Conservation (phyloP, 352 stramenopile genomes). For the Pythium utonaiense region DNA sequence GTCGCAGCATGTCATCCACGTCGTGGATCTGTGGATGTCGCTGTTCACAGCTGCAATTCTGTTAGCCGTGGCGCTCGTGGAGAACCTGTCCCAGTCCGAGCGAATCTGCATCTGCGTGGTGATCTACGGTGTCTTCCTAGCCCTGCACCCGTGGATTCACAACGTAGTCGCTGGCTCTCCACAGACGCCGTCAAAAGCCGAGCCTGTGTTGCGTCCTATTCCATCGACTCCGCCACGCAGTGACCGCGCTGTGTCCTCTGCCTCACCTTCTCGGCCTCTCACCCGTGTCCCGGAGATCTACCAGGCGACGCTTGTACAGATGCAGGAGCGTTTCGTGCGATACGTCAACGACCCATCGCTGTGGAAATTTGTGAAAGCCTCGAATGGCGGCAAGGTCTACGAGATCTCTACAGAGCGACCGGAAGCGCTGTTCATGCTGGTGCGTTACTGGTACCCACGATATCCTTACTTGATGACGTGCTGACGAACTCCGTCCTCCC, state of each 20-base stretch:
- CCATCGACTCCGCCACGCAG: not conserved
- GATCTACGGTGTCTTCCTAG: slow-evolving; percentile 51
- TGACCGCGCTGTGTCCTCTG: not conserved
- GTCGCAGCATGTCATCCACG: slow-evolving; percentile 21
- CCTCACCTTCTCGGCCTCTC: not conserved
- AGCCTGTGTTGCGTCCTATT: not conserved
- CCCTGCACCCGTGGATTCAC: slow-evolving; percentile 54
- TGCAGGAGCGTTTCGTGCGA: slow-evolving; percentile 22
- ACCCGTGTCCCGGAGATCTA: slow-evolving; percentile 26
- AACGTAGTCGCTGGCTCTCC: not conserved
- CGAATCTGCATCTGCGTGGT: slow-evolving; percentile 39
- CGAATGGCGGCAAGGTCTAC: slow-evolving; percentile 33
- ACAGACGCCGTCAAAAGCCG: not conserved
- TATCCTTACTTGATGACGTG: too few relatives aligned
- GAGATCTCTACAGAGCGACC: slow-evolving; percentile 43
- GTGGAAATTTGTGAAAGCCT: slow-evolving; percentile 41
- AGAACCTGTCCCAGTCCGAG: slow-evolving; percentile 42
- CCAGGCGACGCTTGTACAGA: slow-evolving; percentile 23
- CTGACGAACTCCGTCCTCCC: too few relatives aligned
- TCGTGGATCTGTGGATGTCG: slow-evolving; percentile 57
- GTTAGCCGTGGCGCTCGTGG: slow-evolving; percentile 37
- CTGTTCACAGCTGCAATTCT: slow-evolving; percentile 48
- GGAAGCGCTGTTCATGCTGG: slow-evolving; percentile 48
- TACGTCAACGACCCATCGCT: slow-evolving; percentile 38
- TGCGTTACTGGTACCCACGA: slow-evolving; percentile 10